Base-by-base conservation (phyloP, 352 stramenopile genomes). In the Pythium volutum region DNA sequence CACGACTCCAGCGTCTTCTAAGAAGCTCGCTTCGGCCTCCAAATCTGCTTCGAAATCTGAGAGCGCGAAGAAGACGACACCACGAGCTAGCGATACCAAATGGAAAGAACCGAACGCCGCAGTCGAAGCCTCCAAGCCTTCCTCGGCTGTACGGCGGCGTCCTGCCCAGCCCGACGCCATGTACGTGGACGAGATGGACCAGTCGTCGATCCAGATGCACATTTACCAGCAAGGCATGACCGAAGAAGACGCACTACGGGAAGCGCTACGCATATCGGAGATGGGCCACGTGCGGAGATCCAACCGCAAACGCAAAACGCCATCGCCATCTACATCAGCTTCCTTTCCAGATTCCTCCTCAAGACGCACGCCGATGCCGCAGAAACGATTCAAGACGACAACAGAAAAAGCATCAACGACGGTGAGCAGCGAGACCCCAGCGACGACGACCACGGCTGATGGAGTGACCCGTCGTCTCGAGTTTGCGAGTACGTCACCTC, bases 221-320 rank as follows among this genome's bases (percentile, higher is more conserved):
- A 80, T 82, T 26, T 86, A 88, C 42, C 83, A 92, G 56, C 56
- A 87, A 51, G 81, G 84, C 26, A 73, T 92, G 65, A 82, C 79
- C 2, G 83, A 92, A 43, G 83, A 90, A 62, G 83, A 92, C 39
- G 83, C 83, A 4, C 61, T 87, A 18, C 53, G 81, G 18, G 55
- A 89, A 68, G 83, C 79, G 8, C 75, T 92, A 45, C 75, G 82
- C 33, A 81, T 89, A 66, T 92, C 55, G 0, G 55, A 62, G 15
- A 29, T 66, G 23, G 66, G 66, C 11, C 48, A 65, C 45, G 63
- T 58, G 66, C 55, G 66, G 6, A n/a, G 66, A 42, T 73, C 65
- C 11, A 56, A 64, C 49, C 52, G 66, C 12, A 66, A 68, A 39
- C 66, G 66, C 18, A 71, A 71, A 47, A 27, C 54, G 8, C 58